Conservation (phyloP, 2,329 filamentous ascomycete species). For the Canariomyces notabilis region DNA sequence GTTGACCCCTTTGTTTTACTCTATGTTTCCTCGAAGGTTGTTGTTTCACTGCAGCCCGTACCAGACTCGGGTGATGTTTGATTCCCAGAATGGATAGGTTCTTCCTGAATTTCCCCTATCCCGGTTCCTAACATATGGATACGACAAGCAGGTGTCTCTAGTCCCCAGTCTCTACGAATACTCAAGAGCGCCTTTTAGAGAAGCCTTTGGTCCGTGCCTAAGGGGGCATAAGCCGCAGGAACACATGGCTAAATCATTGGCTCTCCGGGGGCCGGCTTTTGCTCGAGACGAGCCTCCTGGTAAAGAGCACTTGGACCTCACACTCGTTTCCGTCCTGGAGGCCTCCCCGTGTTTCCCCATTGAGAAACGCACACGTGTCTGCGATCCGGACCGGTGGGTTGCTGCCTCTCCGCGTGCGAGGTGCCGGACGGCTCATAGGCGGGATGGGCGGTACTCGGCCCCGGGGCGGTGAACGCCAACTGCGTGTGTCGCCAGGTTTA, state of each 20-base stretch:
- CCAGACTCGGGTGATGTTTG: too few species aligned
- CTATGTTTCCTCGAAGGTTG: too few species aligned
- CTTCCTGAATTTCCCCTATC: too few species aligned
- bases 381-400: neutral
- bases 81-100: too few species aligned
- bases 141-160: too few species aligned
- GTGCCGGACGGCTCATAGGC: neutral
- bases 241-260: neutral
- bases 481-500: neutral
- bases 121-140: too few species aligned
- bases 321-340: neutral
- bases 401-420: neutral
- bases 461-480: too few species aligned
- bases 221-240: neutral
- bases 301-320: neutral
- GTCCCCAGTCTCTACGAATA: too few species aligned
- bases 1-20: too few species aligned
- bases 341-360: neutral
- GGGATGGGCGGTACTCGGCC: too few species aligned
- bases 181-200: neutral
- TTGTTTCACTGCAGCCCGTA: too few species aligned
- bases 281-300: neutral
- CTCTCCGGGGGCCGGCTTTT: neutral
- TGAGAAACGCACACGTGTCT: slow-evolving; percentile 7
- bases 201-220: neutral